These are phyloP conservation scores for Populus euphratica DNA, from an alignment of 345 rosid genomes.

Conservation along the genomic window DNA sequence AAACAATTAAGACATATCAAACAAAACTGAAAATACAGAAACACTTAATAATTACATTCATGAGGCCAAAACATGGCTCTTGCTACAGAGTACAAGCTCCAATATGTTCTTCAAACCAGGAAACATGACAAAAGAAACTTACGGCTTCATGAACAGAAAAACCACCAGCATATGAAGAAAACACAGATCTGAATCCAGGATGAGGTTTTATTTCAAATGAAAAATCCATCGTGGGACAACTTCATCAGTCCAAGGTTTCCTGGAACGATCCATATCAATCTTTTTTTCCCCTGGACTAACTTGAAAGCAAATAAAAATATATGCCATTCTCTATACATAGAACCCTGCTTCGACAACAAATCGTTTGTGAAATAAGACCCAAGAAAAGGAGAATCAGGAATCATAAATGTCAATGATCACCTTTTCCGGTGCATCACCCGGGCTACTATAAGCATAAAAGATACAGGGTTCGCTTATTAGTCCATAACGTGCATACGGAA, in stretches of 20 bases:
- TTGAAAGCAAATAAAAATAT: no score
- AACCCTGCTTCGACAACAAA: constrained; percentile 22
- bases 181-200: constrained; percentile 84
- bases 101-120: background rate
- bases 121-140: background rate
- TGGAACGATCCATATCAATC: constrained; percentile 80
- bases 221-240: constrained; percentile 82
- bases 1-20: no score
- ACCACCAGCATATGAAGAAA: constrained; percentile 83
- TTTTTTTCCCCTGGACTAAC: constrained; percentile 11
- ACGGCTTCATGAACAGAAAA: background rate
- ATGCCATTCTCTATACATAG: background rate
- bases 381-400: background rate
- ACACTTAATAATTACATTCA: no score
- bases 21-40: no score
- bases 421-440: constrained; percentile 34
- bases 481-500: constrained; percentile 87
- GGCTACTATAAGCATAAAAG: constrained; percentile 45
- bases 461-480: constrained; percentile 73
- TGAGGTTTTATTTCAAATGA: constrained; percentile 68
- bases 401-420: constrained; percentile 16
- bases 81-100: background rate
- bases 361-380: background rate
- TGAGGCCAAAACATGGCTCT: no score
- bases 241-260: constrained; percentile 65